Evolutionary conservation across 75 land plant species (phyloP), one percentile per base, ranked within the genome.

Genomic region (Chamaecyparis obtusa): DNA sequence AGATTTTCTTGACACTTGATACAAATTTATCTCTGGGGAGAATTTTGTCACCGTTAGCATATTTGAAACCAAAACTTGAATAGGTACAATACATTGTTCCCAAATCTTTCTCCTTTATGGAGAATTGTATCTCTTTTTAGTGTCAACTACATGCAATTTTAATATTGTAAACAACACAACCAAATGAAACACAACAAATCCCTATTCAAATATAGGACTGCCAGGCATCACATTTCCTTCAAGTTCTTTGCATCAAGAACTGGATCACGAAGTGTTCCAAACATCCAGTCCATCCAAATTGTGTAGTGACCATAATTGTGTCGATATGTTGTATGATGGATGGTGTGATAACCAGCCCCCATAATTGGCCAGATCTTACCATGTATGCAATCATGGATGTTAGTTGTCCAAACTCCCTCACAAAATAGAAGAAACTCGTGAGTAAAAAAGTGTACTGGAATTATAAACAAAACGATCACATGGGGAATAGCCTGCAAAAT

Each of bases 311-410:
- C 96, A 89, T 97, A 97, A 82, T 97, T 97, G 89, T 97, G 98
- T 0, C 95, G 92, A 87, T 97, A 97, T 14, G 96, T 97, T 9
- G 96, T 97, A 86, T 97, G 99, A 84, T 97, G 99, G 80, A 97
- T 96, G 1, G 98, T 97, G 88, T 97, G 99, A 81, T 93, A 96
- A 60, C 93, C 99, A 44, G 99, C 99, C 24, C 99, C 99, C 99
- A 97, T 97, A 2, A 96, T 88, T 8, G 98, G 98, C 98, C 98
- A 97, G 5, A 97, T 74, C 37, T 94, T 93, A 39, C 93, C 95
- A 83, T 97, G 94, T 83, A 97, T 96, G 89, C 98, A 95, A 87
- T 97, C 99, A 87, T 97, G 99, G 43, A 97, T 97, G 90, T 97
- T 97, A 41, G 99, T 92, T 32, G 99, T 97, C 99, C 99, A 97